Base-by-base conservation (phyloP, 441 rosid genomes). In the Aleurites moluccanus region DNA sequence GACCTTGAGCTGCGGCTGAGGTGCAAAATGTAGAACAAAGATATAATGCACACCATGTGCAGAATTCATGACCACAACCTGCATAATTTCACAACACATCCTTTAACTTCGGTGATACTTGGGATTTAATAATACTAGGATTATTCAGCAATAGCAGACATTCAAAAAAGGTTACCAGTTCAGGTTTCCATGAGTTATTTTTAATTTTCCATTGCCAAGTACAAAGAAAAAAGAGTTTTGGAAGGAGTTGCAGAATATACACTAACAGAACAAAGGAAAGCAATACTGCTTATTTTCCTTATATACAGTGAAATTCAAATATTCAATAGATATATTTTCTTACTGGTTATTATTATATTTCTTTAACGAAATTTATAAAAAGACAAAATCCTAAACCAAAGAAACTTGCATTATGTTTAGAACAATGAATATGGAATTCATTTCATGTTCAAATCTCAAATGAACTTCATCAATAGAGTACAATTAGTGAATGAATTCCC, bases 11-110 rank as follows among this genome's bases (percentile, higher is more conserved):
- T 40, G 80, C 81, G 13, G 74, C 83, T 15, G 88, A 77, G 62
- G 89, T 61, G 78, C 84, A 83, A 80, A 80, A 88, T 72, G 96
- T 83, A 14, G 92, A 93, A 80, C 97, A 91, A 63, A 95, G 89
- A 85, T 95, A 93, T 27, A 95, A 82, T n/a, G 99, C 95, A 78
- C 97, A 93, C 69, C 87, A 83, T 18, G 90, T 89, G 81, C 97
- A 93, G 85, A 93, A 95, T 81, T 93, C 98, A 47, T 93, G 99
- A 74, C 83, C 91, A 76, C 99, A 95, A 55, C 97, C 98, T 95
- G 90, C 84, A 80, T 2, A n/a, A n/a, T 56, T 65, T n/a, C 30
- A 53, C 28, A 73, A 13, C 45, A 15, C 2, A 62, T 59, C 10
- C 15, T 33, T 50, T 56, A n/a, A 30, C 25, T 2, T 11, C 21